These are phyloP conservation scores for Ascochyta fabae DNA, from an alignment of 2,329 filamentous ascomycete genomes.

Conservation along the genomic window DNA sequence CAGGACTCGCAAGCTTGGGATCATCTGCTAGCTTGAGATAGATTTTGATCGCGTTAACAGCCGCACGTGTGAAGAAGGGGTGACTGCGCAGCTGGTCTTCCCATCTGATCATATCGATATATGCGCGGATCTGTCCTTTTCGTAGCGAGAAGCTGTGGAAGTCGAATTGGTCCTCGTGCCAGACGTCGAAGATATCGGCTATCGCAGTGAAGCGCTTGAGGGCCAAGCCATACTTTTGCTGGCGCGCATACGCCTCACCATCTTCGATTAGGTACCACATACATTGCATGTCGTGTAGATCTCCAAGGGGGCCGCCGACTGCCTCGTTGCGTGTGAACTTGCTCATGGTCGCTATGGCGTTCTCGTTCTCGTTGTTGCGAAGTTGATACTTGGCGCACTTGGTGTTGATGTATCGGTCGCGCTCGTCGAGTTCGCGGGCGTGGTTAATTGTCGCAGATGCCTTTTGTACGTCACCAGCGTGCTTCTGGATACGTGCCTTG, in stretches of 20 bases:
- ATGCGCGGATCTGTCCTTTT: slow-evolving; percentile 93
- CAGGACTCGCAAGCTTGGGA: slow-evolving; percentile 68
- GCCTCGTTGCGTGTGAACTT: slow-evolving; percentile 94
- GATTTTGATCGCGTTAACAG: slow-evolving; percentile 78
- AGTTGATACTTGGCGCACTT: slow-evolving; percentile 98
- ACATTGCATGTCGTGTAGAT: slow-evolving; percentile 97
- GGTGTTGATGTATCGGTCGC: slow-evolving; percentile 97
- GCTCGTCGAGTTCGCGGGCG: slow-evolving; percentile 82
- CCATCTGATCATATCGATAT: slow-evolving; percentile 96
- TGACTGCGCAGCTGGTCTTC: slow-evolving; percentile 90
- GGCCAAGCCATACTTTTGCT: slow-evolving; percentile 81
- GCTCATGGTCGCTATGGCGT: slow-evolving; percentile 85
- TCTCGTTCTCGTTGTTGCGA: slow-evolving; percentile 87
- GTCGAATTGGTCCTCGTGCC: slow-evolving; percentile 98
- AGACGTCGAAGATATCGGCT: slow-evolving; percentile 92
- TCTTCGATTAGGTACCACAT: slow-evolving; percentile 97
- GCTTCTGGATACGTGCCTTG: slow-evolving; percentile 93
- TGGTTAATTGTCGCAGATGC: slow-evolving; percentile 88
- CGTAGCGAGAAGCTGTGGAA: slow-evolving; percentile 98
- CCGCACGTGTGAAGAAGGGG: slow-evolving; percentile 87
- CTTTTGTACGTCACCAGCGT: slow-evolving; percentile 77
- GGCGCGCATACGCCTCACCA: slow-evolving; percentile 83
- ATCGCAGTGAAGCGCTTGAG: slow-evolving; percentile 91
- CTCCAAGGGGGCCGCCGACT: slow-evolving; percentile 82
- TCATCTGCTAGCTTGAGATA: slow-evolving; percentile 82